A percentile compares a stretch with the other conserved stretches of the same genome.
phyloP scores from a whole-genome alignment of 2,329 filamentous ascomycete genomes.

The Pseudogymnoascus sp. region DNA sequence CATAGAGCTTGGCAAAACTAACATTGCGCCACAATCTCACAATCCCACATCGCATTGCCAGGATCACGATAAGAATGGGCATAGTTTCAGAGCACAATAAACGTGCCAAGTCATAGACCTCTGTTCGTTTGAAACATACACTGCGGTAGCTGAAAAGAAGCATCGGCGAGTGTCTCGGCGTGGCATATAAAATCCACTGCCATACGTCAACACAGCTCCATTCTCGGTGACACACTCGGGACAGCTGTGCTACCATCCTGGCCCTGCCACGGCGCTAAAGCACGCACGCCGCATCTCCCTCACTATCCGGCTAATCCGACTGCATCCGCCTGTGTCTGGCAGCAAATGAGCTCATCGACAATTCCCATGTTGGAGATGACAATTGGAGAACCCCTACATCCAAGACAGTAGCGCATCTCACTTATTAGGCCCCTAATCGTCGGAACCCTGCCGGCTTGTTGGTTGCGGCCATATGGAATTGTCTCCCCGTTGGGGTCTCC shows the following conservation, averaged over 20 bases:
- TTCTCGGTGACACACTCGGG: not conserved
- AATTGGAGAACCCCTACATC: not conserved
- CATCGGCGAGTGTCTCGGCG: not conserved
- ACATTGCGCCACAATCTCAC: not conserved
- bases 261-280: conserved; percentile 1
- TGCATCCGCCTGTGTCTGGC: not conserved
- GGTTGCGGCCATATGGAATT: not conserved
- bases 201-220: conserved; percentile 1
- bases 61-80: not conserved
- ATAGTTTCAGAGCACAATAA: not conserved
- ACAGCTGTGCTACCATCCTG: not conserved
- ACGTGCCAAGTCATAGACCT: conserved; percentile 1
- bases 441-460: not conserved
- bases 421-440: not conserved
- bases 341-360: conserved; percentile 6
- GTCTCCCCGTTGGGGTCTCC: not conserved
- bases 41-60: not conserved
- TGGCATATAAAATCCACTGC: not conserved
- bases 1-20: not conserved
- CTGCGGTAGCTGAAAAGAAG: not conserved
- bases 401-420: not conserved
- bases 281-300: not conserved
- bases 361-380: not conserved
- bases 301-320: not conserved
- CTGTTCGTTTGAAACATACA: not conserved